Percentiles rank a stretch among this genome's conserved stretches.
phyloP scores from a whole-genome alignment of 768 basidiomycete species.

The Psilocybe cyanescens region DNA sequence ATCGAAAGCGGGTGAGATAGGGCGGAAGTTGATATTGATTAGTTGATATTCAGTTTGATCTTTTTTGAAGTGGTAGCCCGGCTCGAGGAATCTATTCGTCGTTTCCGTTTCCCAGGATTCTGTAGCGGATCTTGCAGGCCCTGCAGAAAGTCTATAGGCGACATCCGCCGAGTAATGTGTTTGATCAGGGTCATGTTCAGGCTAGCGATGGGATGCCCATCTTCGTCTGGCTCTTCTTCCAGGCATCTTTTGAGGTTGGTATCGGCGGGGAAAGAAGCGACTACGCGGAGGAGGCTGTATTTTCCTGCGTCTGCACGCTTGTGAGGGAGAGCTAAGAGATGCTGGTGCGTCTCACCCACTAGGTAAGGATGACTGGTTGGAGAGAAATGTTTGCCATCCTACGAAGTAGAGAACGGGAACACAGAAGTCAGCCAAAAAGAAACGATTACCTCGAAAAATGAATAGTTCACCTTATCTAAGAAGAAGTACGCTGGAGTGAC shows the following conservation, averaged over 20 bases:
- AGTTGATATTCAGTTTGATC: background rate
- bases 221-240: slow-evolving; percentile 40
- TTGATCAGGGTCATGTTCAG: slow-evolving; percentile 45
- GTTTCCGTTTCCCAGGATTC: slow-evolving; percentile 25
- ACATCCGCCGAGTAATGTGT: slow-evolving; percentile 37
- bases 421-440: background rate
- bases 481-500: slow-evolving; percentile 47
- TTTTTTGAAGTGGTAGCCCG: background rate
- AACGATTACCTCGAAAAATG: background rate
- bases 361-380: slow-evolving; percentile 35
- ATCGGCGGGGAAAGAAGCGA: slow-evolving; percentile 45
- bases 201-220: slow-evolving; percentile 42
- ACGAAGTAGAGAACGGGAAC: background rate
- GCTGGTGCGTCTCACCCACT: slow-evolving; percentile 25
- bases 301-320: slow-evolving; percentile 39
- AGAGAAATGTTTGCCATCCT: slow-evolving; percentile 41
- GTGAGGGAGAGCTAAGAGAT: slow-evolving; percentile 35
- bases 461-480: slow-evolving; percentile 38
- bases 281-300: slow-evolving; percentile 43
- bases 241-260: slow-evolving; percentile 39
- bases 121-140: slow-evolving; percentile 31
- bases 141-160: slow-evolving; percentile 40
- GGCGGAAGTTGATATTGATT: background rate
- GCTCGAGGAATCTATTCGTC: slow-evolving; percentile 8
- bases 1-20: background rate